A percentile compares a stretch with the other conserved stretches of the same genome.
Conservation (phyloP, 2,329 filamentous ascomycete genomes). For the Sporothrix brasiliensis region DNA sequence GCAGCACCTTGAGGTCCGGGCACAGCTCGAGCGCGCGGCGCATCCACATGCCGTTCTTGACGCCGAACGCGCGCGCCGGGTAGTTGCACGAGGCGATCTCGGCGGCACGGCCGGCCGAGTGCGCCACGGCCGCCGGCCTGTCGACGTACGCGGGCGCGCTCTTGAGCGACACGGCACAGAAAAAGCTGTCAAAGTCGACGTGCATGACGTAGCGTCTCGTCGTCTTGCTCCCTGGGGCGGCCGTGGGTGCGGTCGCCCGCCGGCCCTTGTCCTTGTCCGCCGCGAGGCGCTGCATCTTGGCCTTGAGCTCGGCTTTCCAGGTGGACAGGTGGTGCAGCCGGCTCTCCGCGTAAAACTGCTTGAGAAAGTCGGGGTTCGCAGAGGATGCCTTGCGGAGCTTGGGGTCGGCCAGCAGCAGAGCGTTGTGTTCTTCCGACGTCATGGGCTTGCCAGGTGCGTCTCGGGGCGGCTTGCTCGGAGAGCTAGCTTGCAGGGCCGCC, state of each 20-base stretch:
- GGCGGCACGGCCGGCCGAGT: constrained; percentile 80
- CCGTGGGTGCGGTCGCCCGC: constrained; percentile 40
- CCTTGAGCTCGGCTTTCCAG: constrained; percentile 95
- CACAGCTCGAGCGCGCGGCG: constrained; percentile 81
- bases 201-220: constrained; percentile 82
- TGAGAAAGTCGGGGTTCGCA: constrained; percentile 88
- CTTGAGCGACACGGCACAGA: constrained; percentile 86
- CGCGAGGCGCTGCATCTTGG: constrained; percentile 79
- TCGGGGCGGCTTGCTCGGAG: background rate
- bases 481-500: background rate
- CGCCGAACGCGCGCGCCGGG: constrained; percentile 77
- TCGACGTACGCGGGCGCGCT: constrained; percentile 73
- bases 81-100: constrained; percentile 99
- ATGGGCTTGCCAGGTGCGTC: constrained; percentile 44
- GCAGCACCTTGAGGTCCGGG: constrained; percentile 82
- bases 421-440: constrained; percentile 93
- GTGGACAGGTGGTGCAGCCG: constrained; percentile 91
- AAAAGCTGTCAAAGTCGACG: constrained; percentile 98
- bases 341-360: constrained; percentile 94
- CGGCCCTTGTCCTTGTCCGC: constrained; percentile 69
- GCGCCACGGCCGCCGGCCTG: constrained; percentile 86
- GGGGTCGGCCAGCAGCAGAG: constrained; percentile 78
- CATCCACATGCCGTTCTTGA: constrained; percentile 99
- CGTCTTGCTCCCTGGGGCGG: constrained; percentile 51
- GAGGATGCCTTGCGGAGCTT: constrained; percentile 85